A percentile compares a stretch with the other conserved stretches of the same genome.
phyloP scores from a whole-genome alignment of 2,329 filamentous ascomycete species.

The Arthroderma sp. region DNA sequence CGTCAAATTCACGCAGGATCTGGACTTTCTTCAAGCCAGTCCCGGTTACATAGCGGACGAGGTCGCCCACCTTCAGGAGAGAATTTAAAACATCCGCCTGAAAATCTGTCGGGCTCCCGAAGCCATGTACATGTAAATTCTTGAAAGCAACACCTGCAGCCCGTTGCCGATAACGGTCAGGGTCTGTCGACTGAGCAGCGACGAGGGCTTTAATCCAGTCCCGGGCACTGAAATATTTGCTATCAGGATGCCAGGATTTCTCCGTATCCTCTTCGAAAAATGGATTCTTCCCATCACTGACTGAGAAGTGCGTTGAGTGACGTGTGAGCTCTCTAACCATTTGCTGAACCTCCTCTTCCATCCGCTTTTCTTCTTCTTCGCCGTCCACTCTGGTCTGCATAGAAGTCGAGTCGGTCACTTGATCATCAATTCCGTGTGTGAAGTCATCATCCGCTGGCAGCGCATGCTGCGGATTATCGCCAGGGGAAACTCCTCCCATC shows the following conservation, averaged over 20 bases:
- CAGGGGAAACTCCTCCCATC: too few relatives aligned
- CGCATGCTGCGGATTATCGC: too few relatives aligned
- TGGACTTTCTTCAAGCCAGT: constrained; percentile 33
- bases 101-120: constrained; percentile 27
- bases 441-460: too few relatives aligned
- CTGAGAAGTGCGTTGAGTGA: background rate
- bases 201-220: constrained; percentile 2
- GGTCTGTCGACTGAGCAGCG: background rate
- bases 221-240: constrained; percentile 1
- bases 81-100: constrained; percentile 31
- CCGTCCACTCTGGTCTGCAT: too few relatives aligned
- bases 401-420: too few relatives aligned
- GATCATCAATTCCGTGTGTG: too few relatives aligned
- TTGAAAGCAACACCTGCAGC: constrained; percentile 22
- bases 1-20: constrained; percentile 53
- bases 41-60: constrained; percentile 7
- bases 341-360: constrained; percentile 1
- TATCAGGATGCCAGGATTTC: constrained; percentile 1
- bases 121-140: constrained; percentile 25
- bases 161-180: background rate
- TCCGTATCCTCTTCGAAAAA: background rate
- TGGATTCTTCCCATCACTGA: background rate
- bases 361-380: too few relatives aligned
- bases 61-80: constrained; percentile 17
- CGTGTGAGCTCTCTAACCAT: constrained; percentile 1